Conservation (phyloP, 2,329 filamentous ascomycete species). For the Westerdykella sp. region DNA sequence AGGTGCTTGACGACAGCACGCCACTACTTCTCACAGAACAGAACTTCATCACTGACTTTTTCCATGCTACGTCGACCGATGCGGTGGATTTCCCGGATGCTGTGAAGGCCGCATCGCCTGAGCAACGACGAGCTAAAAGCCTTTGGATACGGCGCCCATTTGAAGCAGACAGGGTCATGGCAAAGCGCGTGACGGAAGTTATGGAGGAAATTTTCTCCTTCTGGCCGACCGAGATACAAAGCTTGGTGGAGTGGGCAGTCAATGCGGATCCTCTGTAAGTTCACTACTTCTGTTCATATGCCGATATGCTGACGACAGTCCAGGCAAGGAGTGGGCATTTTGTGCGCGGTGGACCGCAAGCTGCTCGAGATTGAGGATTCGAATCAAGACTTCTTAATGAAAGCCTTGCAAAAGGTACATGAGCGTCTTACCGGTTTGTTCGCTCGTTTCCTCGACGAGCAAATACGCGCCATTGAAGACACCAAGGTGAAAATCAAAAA, state of each 20-base stretch:
- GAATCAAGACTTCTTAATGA: constrained; percentile 86
- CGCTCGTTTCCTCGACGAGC: constrained; percentile 85
- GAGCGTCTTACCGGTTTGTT: constrained; percentile 69
- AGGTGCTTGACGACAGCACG: constrained; percentile 72
- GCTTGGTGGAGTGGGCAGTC: constrained; percentile 76
- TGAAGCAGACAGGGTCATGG: constrained; percentile 82
- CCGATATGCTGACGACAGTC: constrained; percentile 13
- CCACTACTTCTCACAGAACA: constrained; percentile 87
- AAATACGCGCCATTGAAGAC: constrained; percentile 92
- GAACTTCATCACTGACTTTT: constrained; percentile 95
- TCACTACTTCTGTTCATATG: neutral
- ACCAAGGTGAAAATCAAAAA: constrained; percentile 99
- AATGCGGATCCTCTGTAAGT: constrained; percentile 74
- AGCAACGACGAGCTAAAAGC: constrained; percentile 64
- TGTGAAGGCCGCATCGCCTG: constrained; percentile 59
- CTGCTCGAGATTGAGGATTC: constrained; percentile 75
- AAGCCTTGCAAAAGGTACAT: constrained; percentile 72
- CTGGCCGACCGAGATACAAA: constrained; percentile 70
- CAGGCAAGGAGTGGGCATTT: constrained; percentile 82
- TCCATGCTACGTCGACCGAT: constrained; percentile 84
- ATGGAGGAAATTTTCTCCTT: constrained; percentile 88
- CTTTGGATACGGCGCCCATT: constrained; percentile 69
- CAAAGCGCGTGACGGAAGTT: constrained; percentile 73
- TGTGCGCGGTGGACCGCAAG: constrained; percentile 74
- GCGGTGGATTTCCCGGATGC: constrained; percentile 77